Base-by-base conservation (phyloP, 768 basidiomycete species). In the Suillus luteus region DNA sequence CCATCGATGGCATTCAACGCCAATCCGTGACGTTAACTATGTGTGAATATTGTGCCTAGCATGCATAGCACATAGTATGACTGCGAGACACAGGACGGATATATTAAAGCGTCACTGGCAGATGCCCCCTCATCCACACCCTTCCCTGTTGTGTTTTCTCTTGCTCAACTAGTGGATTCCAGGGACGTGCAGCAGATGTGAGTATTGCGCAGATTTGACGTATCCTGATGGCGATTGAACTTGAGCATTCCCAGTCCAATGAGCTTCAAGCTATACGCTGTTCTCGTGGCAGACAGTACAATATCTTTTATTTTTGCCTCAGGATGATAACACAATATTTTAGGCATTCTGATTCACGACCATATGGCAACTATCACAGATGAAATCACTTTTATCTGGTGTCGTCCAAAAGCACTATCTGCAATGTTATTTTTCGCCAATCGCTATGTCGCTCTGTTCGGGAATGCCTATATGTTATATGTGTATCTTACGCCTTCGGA, bases 311-410 rank as follows among this genome's bases (percentile, higher is more conserved):
- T n/a, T 7, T 12, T 43, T 10, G 31, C 46, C 43, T 24, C 35
- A 3, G 40, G 27, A 55, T 24, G 22, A 17, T 57, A 31, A 35
- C 37, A 35, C 24, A 4, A 31, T 38, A 15, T 15, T 35, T 15
- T 65, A 77, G 76, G 65, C 14, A 27, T 76, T 0, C 61, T 76
- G 40, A 68, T 70, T 49, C 76, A 76, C 64, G 75, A 77, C 69
- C 69, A 70, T 61, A 6, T 71, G 46, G 58, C 73, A 55, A 77
- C 76, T 1, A 65, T 76, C 40, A 64, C 65, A 31, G 69, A 69
- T 24, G 84, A 85, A 66, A 69, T 83, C 38, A 67, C 74, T n/a
- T 76, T 77, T 60, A 67, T 86, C 3, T 86, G 85, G 85, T 71
- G 70, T 60, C 73, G 76, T 52, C 77, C 77, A 0, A 79, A 78